These are phyloP conservation scores for Trichomonascaceae sp. DNA, from an alignment of 1,139 yeast genomes.

Conservation along the genomic window DNA sequence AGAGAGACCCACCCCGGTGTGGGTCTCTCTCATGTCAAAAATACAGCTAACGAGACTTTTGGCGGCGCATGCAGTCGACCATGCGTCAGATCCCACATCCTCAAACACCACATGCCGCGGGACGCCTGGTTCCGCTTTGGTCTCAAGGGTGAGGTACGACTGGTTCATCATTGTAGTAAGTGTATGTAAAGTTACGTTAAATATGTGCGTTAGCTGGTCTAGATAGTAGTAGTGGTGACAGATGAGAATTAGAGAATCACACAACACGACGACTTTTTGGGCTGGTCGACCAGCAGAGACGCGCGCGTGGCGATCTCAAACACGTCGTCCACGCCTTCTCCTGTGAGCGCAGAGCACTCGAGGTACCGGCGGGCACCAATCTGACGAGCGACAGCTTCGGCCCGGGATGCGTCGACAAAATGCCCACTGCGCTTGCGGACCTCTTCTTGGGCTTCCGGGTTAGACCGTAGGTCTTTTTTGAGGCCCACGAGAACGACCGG, in stretches of 20 bases:
- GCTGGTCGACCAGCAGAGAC: constrained; percentile 29
- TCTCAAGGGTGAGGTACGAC: no score
- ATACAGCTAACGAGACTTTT: no score
- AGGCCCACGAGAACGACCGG: constrained; percentile 82
- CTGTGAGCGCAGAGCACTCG: constrained; percentile 90
- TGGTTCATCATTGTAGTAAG: no score
- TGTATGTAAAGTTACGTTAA: no score
- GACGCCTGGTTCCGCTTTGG: no score
- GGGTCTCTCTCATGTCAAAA: no score
- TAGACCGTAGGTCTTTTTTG: constrained; percentile 78
- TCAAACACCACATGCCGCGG: no score
- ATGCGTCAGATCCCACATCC: no score
- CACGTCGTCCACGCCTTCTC: constrained; percentile 83
- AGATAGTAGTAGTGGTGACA: no score
- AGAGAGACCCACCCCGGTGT: no score
- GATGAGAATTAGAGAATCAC: constrained; percentile 12
- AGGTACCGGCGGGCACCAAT: constrained; percentile 78
- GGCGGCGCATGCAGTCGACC: no score
- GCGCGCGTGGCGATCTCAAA: constrained; percentile 84
- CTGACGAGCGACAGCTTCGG: constrained; percentile 72
- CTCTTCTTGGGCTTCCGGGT: constrained; percentile 61
- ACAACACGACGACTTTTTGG: constrained; percentile 10
- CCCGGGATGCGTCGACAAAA: constrained; percentile 67
- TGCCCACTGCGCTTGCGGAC: constrained; percentile 62
- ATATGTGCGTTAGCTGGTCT: no score